Evolutionary conservation across 352 stramenopile genomes (phyloP), one percentile per base, ranked within the genome.

Genomic region (Phytophthora cryptogea): DNA sequence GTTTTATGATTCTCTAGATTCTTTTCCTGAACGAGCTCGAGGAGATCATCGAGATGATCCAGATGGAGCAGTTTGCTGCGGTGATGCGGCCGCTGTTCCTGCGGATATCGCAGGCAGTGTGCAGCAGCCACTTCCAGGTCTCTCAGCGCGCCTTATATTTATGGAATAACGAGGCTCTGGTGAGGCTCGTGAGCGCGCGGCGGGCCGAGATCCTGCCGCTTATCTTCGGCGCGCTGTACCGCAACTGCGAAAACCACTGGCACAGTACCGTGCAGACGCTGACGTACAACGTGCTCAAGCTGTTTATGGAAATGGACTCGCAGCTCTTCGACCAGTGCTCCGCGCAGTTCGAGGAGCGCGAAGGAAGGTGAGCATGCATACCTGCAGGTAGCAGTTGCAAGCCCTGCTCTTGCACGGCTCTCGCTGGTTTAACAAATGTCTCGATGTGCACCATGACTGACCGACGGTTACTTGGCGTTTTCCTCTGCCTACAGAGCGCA

Each of bases 141-240:
- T 97, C 97, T 26, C 96, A 99, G 77, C 90, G 97, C 35, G 92
- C 97, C 23, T 81, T 99, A 54, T 99, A 98, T 82, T 90, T 99
- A 57, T 99, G 97, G 97, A 99, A 99, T 80, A 99, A 98, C 57
- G 95, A 99, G 63, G 92, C 98, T 54, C 88, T 99, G 36, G 95
- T 98, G 14, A 97, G 96, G 42, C 96, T 94, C 37, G 96, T 98
- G 7, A 98, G 89, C 41, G 83, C 96, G 60, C 79, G 98, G 45
- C 94, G 98, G 69, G 92, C 95, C 5, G 76, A 91, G 39, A 83
- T 95, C 39, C 78, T 99, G 23, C 97, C 97, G n/a, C 87, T 98
- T 28, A 98, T 99, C 59, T 99, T 98, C 57, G 83, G 86, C 13
- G 74, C 83, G 17, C 71, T 98, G 37, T 86, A 89, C 61, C 83